Percentiles rank a stretch among this genome's conserved stretches.
Conservation (phyloP, 1,284 basidiomycete genomes). For the Mycosarcoma mackinlayi region DNA sequence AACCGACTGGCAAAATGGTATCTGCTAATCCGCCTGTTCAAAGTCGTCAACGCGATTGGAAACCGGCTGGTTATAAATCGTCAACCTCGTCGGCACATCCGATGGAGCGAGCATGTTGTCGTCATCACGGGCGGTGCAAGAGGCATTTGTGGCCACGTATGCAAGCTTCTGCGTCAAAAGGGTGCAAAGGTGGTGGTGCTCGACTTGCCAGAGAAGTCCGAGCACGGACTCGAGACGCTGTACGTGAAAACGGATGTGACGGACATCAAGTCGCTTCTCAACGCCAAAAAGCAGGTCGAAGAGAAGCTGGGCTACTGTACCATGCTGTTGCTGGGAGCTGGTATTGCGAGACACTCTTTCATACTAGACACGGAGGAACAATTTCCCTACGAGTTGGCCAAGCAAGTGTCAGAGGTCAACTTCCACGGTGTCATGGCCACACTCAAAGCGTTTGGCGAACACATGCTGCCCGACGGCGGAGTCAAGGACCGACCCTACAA, state of each 20-base stretch:
- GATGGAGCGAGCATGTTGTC: conserved; percentile 52
- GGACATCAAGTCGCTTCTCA: conserved; percentile 44
- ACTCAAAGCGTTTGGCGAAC: conserved; percentile 56
- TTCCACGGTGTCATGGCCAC: conserved; percentile 46
- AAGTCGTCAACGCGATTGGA: conserved; percentile 48
- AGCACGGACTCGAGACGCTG: conserved; percentile 45
- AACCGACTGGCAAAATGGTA: conserved; percentile 37
- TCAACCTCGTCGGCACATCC: conserved; percentile 23
- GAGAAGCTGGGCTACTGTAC: conserved; percentile 48
- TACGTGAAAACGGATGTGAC: conserved; percentile 55
- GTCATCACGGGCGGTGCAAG: conserved; percentile 57
- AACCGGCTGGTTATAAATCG: conserved; percentile 45
- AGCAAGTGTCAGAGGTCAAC: conserved; percentile 52
- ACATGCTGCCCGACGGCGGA: conserved; percentile 52
- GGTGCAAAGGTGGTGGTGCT: conserved; percentile 54
- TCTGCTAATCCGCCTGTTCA: conserved; percentile 30
- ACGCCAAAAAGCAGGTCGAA: conserved; percentile 39
- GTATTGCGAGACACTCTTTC: conserved; percentile 48
- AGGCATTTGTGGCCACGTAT: conserved; percentile 50
- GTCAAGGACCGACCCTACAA: conserved; percentile 38
- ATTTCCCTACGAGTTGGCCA: conserved; percentile 37
- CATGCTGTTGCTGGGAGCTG: conserved; percentile 53
- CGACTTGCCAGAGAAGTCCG: conserved; percentile 45
- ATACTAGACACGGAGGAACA: conserved; percentile 53
- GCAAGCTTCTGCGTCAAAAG: conserved; percentile 34